Percentiles rank a stretch among this genome's conserved stretches.
Conservation (phyloP, 164 flowering plant species). For the Dillenia suffruticosa region DNA sequence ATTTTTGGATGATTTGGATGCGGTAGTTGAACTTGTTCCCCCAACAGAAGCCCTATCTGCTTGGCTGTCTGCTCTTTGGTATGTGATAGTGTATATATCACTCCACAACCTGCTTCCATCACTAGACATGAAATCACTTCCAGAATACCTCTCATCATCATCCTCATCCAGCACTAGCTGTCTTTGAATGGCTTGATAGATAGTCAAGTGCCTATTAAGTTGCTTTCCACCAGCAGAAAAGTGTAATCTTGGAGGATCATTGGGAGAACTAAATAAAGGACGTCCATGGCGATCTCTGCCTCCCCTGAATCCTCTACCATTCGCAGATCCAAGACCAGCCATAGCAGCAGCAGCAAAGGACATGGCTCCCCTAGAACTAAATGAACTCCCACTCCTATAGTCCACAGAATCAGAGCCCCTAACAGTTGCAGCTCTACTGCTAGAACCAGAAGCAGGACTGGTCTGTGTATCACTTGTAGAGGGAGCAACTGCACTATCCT, state of each 20-base stretch:
- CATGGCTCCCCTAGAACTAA: slow-evolving; percentile 84
- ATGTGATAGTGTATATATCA: slow-evolving; percentile 84
- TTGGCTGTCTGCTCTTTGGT: slow-evolving; percentile 76
- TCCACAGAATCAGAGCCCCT: slow-evolving; percentile 62
- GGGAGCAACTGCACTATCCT: slow-evolving; percentile 46
- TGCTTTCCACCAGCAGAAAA: slow-evolving; percentile 89
- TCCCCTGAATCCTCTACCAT: slow-evolving; percentile 72
- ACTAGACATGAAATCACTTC: slow-evolving; percentile 62
- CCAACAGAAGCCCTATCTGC: slow-evolving; percentile 47
- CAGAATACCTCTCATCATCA: slow-evolving; percentile 66
- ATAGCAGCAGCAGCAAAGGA: slow-evolving; percentile 98
- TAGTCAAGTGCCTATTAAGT: slow-evolving; percentile 78
- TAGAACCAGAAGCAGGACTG: slow-evolving; percentile 65
- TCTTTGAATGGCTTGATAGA: slow-evolving; percentile 90
- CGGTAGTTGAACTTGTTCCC: slow-evolving; percentile 30
- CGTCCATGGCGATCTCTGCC: slow-evolving; percentile 83
- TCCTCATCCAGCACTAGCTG: slow-evolving; percentile 89
- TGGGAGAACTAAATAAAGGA: slow-evolving; percentile 43
- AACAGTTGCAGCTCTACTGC: slow-evolving; percentile 45
- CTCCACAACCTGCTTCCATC: slow-evolving; percentile 88
- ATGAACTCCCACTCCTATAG: slow-evolving; percentile 52
- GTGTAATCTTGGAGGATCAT: slow-evolving; percentile 68
- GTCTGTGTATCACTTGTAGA: slow-evolving; percentile 53
- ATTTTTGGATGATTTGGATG: slow-evolving; percentile 54
- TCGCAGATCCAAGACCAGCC: slow-evolving; percentile 86